A percentile compares a stretch with the other conserved stretches of the same genome.
phyloP scores from a whole-genome alignment of 2,329 filamentous ascomycete genomes.

The Sclerotinia sclerotiorum region DNA sequence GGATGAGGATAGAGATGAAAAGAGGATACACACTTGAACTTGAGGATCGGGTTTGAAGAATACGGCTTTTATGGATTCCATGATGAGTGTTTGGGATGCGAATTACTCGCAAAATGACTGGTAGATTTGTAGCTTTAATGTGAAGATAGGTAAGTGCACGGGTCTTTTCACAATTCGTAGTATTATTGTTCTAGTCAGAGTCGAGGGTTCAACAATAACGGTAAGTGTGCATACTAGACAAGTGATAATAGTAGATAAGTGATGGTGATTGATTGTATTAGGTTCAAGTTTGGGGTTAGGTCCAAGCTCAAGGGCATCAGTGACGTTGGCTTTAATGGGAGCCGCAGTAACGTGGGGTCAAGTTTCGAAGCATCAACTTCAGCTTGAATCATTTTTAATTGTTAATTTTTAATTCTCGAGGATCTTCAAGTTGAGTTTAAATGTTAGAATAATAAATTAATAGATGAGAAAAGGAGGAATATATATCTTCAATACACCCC shows the following conservation, averaged over 20 bases:
- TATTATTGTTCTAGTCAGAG: background rate
- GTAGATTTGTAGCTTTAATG: background rate
- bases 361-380: background rate
- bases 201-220: background rate
- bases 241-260: background rate
- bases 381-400: no score
- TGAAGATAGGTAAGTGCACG: background rate
- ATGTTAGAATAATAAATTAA: background rate
- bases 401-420: background rate
- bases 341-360: slow-evolving; percentile 19
- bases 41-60: slow-evolving; percentile 93
- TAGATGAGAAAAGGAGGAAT: background rate
- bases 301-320: slow-evolving; percentile 17
- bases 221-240: background rate
- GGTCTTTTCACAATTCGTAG: background rate
- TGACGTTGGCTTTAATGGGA: slow-evolving; percentile 12
- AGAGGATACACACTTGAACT: slow-evolving; percentile 67
- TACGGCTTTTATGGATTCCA: slow-evolving; percentile 84
- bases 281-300: slow-evolving; percentile 11
- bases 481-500: background rate
- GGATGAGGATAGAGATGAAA: slow-evolving; percentile 14
- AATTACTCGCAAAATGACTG: no score
- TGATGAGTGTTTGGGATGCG: slow-evolving; percentile 43
- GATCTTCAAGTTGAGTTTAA: background rate
- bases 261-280: no score